Evolutionary conservation across 441 rosid genomes (phyloP), one percentile per base, ranked within the genome.

Genomic region (Pelargonium fulgidum): DNA sequence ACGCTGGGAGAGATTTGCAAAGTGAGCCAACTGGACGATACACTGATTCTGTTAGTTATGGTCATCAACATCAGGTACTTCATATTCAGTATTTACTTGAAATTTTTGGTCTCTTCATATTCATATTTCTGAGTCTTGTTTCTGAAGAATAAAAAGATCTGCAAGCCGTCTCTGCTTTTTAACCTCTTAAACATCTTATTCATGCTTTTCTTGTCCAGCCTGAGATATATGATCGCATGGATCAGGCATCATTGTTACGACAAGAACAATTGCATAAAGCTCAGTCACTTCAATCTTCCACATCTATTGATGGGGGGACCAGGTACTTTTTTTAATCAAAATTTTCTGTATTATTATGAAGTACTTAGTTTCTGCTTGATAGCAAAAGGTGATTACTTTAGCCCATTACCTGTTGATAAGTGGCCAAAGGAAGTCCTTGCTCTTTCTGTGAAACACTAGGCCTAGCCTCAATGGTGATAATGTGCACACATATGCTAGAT

Each of bases 191-290:
- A 64, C 54, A 61, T 54, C 52, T 13, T 64, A 61, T 66, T 66
- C 20, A 1, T 59, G 64, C 2, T 80, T 33, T 75, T 65, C 61
- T 71, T 62, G 77, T 62, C 76, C 87, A 90, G 92, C 19, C 92
- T 74, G 94, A 86, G 70, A 72, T 84, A 61, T 94, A 89, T 79
- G 92, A 88, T 65, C 93, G 85, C 75, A 82, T 89, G 70, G 94
- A 92, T 75, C 97, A 89, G 83, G 82, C 90, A 19, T 81, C 95
- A 52, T 78, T 90, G 39, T 86, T 89, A 69, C 89, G 95, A 61
- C 97, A 88, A 78, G 99, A 95, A 74, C 95, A 89, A 42, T 74
- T 88, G 75, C 73, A 88, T 72, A 92, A 92, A 81, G 81, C 90
- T 64, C 95, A 86, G 81, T 81, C 91, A 16, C 75, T 84, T 63